Evolutionary conservation across 2,329 filamentous ascomycete species (phyloP), one percentile per base, ranked within the genome.

Genomic region (Cladophialophora psammophila): DNA sequence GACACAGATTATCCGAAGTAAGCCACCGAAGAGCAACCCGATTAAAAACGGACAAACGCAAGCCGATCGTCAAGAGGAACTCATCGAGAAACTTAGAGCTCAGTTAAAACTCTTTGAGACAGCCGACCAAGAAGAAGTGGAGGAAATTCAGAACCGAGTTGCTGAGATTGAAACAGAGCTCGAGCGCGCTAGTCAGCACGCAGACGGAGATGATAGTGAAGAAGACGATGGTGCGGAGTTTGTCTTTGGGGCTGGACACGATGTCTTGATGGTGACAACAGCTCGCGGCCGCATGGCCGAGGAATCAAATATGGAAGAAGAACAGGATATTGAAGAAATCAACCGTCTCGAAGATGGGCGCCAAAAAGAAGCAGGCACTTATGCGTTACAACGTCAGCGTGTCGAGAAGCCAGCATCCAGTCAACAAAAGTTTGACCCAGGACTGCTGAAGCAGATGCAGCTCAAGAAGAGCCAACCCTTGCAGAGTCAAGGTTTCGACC

Each of bases 161-260:
- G 26, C 58, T 38, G 32, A 54, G 48, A 38, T 63, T 60, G 35
- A 64, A 40, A 36, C 52, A 48, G 59, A 52, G 52, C 53, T 42
- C 36, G 48, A 26, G 36, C 38, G 8, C n/a, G 20, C 31, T 34
- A n/a, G 20, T n/a, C 36, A 53, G 32, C 20, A 18, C 15, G 34
- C 40, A 2, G 40, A 54, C n/a, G 50, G 56, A 13, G 61, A 64
- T 4, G 67, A 71, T 9, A 71, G 69, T 34, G 69, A 71, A 62
- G 68, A 71, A 56, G 65, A 71, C 10, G 65, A 66, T 15, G 69
- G 69, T 18, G 69, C 59, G 2, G 62, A 71, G 13, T 67, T 36
- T 48, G 62, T 65, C 31, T 68, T 56, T 59, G 68, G 68, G n/a
- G 61, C 68, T 40, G 64, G 60, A 32, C 40, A 45, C 20, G 20